Evolutionary conservation across 495 filamentous ascomycete species (phyloP).

Genomic region (Aspergillus olivimuriae): DNA sequence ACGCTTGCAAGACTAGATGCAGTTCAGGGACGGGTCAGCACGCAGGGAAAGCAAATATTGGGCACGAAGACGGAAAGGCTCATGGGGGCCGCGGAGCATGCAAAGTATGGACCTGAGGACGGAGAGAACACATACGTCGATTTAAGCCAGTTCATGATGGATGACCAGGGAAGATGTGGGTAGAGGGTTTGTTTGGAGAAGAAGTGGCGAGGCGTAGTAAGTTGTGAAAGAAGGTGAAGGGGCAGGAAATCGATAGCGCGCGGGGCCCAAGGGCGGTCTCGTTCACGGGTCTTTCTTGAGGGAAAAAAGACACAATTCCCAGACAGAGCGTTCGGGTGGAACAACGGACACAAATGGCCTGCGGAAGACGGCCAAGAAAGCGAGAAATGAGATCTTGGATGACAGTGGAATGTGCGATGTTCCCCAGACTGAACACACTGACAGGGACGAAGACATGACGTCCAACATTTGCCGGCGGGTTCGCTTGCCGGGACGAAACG

Average conservation of each 20-base stretch:
- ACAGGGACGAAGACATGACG: conserved; percentile 6
- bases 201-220: conserved; percentile 6
- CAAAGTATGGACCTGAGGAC: neutral
- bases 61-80: conserved; percentile 6
- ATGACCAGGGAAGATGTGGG: conserved; percentile 14
- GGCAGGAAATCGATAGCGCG: conserved; percentile 25
- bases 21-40: conserved; percentile 10
- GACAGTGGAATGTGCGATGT: too few relatives aligned
- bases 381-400: neutral
- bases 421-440: neutral
- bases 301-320: neutral
- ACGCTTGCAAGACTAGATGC: conserved; percentile 73
- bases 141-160: conserved; percentile 65
- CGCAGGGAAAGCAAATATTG: conserved; percentile 15
- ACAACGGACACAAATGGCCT: neutral
- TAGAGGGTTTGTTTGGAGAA: conserved; percentile 19
- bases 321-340: neutral
- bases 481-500: conserved; percentile 3
- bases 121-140: conserved; percentile 48
- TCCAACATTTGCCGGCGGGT: conserved; percentile 3
- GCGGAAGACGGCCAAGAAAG: neutral
- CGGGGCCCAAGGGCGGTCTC: conserved; percentile 22
- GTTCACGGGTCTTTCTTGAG: neutral
- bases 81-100: neutral
- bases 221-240: conserved; percentile 1